These are phyloP conservation scores for Podila epicladia DNA, from an alignment of 192 early-diverging fungal species.

Conservation along the genomic window DNA sequence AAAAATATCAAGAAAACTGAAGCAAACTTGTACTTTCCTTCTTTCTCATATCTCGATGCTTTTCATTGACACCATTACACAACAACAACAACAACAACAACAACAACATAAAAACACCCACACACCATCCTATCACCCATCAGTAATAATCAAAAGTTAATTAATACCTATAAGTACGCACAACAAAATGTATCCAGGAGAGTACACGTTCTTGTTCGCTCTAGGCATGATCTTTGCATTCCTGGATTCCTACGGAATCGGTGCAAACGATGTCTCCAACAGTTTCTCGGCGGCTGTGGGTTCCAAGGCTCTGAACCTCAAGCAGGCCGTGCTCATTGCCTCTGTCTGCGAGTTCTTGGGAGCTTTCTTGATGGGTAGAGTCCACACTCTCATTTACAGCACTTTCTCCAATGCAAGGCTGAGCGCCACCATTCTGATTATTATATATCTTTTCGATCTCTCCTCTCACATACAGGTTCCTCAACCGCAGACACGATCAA, in stretches of 20 bases:
- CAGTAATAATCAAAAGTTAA: background rate
- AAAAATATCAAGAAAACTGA: background rate
- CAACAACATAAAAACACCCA: background rate
- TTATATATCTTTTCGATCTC: background rate
- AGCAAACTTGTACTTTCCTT: background rate
- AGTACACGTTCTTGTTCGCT: slow-evolving; percentile 75
- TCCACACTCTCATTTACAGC: background rate
- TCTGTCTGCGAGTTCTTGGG: slow-evolving; percentile 85
- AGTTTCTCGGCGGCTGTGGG: slow-evolving; percentile 86
- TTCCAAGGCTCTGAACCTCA: slow-evolving; percentile 77
- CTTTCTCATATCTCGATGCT: background rate
- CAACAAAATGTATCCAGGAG: slow-evolving; percentile 22
- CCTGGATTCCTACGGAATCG: slow-evolving; percentile 78
- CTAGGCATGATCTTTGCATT: slow-evolving; percentile 74
- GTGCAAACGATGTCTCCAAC: slow-evolving; percentile 90
- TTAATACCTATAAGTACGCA: background rate
- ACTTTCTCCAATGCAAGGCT: background rate
- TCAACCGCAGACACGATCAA: slow-evolving; percentile 82
- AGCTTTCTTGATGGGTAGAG: slow-evolving; percentile 70
- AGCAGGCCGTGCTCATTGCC: slow-evolving; percentile 81
- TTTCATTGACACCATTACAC: background rate
- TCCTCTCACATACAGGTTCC: slow-evolving; percentile 41
- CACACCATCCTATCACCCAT: background rate
- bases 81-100: background rate
- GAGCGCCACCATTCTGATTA: background rate